Conservation (phyloP, 1,139 yeast genomes). For the Geotrichum fermentans region DNA sequence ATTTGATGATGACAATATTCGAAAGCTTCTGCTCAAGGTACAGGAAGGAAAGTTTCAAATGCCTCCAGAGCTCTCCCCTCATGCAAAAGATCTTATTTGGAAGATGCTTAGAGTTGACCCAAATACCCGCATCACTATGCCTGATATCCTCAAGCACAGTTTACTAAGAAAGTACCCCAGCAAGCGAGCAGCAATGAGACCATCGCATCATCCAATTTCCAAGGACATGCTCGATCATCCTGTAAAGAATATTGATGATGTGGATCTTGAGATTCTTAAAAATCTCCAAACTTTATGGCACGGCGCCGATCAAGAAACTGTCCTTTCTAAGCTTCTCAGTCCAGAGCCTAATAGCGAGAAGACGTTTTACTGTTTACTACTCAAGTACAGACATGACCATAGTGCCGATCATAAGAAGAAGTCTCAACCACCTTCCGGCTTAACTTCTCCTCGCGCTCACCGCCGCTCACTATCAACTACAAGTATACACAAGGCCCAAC, state of each 20-base stretch:
- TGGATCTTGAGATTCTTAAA: conserved; percentile 78
- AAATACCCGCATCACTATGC: conserved; percentile 65
- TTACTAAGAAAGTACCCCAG: conserved; percentile 66
- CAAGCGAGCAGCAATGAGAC: conserved; percentile 19
- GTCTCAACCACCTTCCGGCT: not conserved
- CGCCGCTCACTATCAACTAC: conserved; percentile 2
- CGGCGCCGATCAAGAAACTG: conserved; percentile 63
- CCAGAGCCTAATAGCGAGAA: conserved; percentile 73
- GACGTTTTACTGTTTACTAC: conserved; percentile 76
- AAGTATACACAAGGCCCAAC: not conserved
- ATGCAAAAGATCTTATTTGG: conserved; percentile 81
- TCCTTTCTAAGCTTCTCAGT: conserved; percentile 56
- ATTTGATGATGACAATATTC: conserved; percentile 91
- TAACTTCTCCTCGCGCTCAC: not conserved
- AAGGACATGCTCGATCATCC: conserved; percentile 35
- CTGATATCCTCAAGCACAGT: conserved; percentile 72
- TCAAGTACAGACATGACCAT: conserved; percentile 82
- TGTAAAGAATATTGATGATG: conserved; percentile 50
- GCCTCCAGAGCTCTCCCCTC: conserved; percentile 73
- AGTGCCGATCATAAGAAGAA: conserved; percentile 23
- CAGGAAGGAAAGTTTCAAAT: conserved; percentile 82
- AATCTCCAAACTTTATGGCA: conserved; percentile 88
- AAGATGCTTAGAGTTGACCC: conserved; percentile 83
- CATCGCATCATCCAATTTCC: conserved; percentile 1
- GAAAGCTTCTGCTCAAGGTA: conserved; percentile 79